Base-by-base conservation (phyloP, 495 filamentous ascomycete genomes). In the Penicillium manginii region DNA sequence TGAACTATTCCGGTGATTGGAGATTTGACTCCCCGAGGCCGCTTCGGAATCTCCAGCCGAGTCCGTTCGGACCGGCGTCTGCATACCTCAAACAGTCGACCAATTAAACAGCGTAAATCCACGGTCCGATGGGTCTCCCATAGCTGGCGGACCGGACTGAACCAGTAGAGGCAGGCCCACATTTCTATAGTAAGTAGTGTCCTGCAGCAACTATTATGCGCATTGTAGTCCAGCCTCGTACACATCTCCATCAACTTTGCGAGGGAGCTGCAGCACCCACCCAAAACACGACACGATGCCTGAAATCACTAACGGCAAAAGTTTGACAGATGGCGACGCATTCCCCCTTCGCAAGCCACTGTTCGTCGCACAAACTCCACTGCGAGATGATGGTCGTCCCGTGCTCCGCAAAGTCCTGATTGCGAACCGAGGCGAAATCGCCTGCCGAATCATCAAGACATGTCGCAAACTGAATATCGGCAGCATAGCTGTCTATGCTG, bases 341-440 rank as follows among this genome's bases (percentile, higher is more conserved):
- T 52, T 53, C 15, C 54, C 58, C 22, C n/a, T 32, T 50, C 62
- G 62, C 47, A 19, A 37, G 17, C 62, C 62, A 31, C 47, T 65
- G 4, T 65, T 55, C 17, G 62, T 65, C 6, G 62, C 62, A 4
- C 51, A 57, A 17, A 58, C 54, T n/a, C 62, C 58, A 4, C 19
- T 61, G 7, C 51, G 52, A 1, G 18, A 19, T 9, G 52, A 60
- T 52, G 60, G 60, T 17, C 51, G 57, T 23, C 64, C 64, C 0
- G 52, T 59, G 0, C 63, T 69, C 39, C 45, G 49, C 23, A 69
- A 61, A 17, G 63, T 71, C 14, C 35, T 72, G 11, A 58, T 72
- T 26, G 66, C 69, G 18, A 85, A 85, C 58, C 75, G 83, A 17
- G 83, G 82, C 2, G 82, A 84, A 56, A 83, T 83, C 50, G 80